Evolutionary conservation across 164 flowering plant genomes (phyloP).

Genomic region (Magnolia sinica): DNA sequence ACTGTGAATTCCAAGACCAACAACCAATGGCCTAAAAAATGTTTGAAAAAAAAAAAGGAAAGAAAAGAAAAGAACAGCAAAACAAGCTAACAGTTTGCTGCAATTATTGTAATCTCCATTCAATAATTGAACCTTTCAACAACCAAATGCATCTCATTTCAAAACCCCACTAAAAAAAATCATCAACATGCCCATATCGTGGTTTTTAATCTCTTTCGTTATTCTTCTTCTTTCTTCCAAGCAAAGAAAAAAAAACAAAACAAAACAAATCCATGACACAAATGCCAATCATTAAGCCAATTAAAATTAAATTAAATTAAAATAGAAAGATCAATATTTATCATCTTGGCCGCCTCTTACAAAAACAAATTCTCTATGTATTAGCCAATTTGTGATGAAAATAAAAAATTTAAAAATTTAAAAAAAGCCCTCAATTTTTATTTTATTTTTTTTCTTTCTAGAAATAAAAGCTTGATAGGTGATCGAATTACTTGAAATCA

Average conservation of each 20-base stretch:
- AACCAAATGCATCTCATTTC: constrained; percentile 12
- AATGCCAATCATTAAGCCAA: no score
- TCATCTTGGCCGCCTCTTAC: no score
- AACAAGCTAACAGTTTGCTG: constrained; percentile 19
- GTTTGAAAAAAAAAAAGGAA: background rate
- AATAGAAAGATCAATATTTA: no score
- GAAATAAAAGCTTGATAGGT: no score
- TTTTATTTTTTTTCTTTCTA: no score
- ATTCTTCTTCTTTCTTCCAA: background rate
- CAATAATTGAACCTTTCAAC: constrained; percentile 49
- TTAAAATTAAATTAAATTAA: no score
- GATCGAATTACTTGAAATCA: no score
- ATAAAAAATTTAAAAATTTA: no score
- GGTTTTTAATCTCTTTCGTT: background rate
- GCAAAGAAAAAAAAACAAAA: background rate
- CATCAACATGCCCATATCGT: background rate
- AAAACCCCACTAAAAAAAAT: background rate
- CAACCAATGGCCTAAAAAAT: background rate
- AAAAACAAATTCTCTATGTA: no score
- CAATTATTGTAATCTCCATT: constrained; percentile 38
- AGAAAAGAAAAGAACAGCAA: background rate
- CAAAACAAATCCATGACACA: background rate
- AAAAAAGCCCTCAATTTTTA: no score
- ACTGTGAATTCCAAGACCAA: background rate
- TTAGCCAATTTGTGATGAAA: no score